A percentile compares a stretch with the other conserved stretches of the same genome.
These are phyloP conservation scores for Plasmopara viticola DNA, from an alignment of 352 stramenopile species.

Conservation along the genomic window DNA sequence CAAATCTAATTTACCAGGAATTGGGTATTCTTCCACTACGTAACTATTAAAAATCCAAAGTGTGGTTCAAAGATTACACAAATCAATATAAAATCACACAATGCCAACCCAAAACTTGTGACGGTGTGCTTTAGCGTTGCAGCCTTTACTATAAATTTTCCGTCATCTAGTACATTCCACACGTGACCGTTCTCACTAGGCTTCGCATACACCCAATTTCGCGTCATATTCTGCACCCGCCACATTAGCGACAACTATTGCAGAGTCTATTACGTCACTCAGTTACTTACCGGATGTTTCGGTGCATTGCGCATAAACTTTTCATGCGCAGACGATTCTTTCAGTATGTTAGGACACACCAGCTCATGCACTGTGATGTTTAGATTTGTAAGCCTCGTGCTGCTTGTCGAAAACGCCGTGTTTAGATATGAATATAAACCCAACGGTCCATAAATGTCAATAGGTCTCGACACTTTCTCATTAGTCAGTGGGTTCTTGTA, in stretches of 20 bases:
- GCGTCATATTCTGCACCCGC: constrained; percentile 32
- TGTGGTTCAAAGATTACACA: background rate
- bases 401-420: constrained; percentile 56
- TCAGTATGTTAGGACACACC: constrained; percentile 43
- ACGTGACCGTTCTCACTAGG: constrained; percentile 50
- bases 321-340: constrained; percentile 42
- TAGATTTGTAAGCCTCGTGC: constrained; percentile 63
- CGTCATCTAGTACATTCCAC: constrained; percentile 74
- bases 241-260: constrained; percentile 2
- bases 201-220: constrained; percentile 48
- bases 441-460: constrained; percentile 73
- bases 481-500: constrained; percentile 57
- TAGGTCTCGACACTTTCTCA: constrained; percentile 32
- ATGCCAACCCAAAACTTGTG: constrained; percentile 65
- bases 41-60: constrained; percentile 33
- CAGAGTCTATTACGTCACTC: background rate
- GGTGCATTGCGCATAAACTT: constrained; percentile 57
- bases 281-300: constrained; percentile 41
- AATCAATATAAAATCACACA: background rate
- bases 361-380: constrained; percentile 71
- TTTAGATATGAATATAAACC: constrained; percentile 79
- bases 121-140: constrained; percentile 71
- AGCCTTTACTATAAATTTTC: constrained; percentile 52
- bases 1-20: constrained; percentile 80
- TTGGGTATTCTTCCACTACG: constrained; percentile 67